Evolutionary conservation across 2,329 filamentous ascomycete genomes (phyloP).

Genomic region (Fusarium kyushuense): DNA sequence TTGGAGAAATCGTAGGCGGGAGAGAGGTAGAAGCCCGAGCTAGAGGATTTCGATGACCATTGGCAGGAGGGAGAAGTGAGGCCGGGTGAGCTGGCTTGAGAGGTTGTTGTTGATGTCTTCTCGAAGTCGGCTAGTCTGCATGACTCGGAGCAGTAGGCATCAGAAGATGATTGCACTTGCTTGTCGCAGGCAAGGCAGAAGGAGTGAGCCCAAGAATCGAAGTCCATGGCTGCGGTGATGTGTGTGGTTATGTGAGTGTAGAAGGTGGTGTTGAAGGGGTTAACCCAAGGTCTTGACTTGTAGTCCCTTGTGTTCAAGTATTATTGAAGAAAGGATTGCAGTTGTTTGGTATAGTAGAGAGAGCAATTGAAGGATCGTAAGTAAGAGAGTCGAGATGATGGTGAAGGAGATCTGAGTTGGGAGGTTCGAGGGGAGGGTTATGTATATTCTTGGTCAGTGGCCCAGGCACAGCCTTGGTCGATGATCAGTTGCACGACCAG

Average conservation of each 20-base stretch:
- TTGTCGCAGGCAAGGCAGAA: slow-evolving; percentile 96
- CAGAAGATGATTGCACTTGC: slow-evolving; percentile 77
- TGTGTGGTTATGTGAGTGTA: slow-evolving; percentile 28
- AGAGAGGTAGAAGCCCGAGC: slow-evolving; percentile 73
- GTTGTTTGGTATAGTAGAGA: slow-evolving; percentile 30
- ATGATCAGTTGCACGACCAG: slow-evolving; percentile 47
- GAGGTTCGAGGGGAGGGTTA: slow-evolving; percentile 47
- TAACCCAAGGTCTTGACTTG: slow-evolving; percentile 23
- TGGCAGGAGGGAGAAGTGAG: slow-evolving; percentile 64
- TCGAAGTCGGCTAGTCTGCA: slow-evolving; percentile 92
- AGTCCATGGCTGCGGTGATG: slow-evolving; percentile 60
- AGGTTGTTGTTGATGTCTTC: slow-evolving; percentile 70
- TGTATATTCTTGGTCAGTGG: slow-evolving; percentile 48
- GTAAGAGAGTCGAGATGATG: slow-evolving; percentile 38
- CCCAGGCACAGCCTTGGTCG: slow-evolving; percentile 47
- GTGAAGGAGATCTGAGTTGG: slow-evolving; percentile 32
- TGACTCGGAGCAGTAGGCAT: slow-evolving; percentile 91
- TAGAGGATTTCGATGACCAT: slow-evolving; percentile 56
- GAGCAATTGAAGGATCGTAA: slow-evolving; percentile 40
- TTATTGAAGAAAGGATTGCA: slow-evolving; percentile 27
- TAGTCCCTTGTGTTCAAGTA: slow-evolving; percentile 27
- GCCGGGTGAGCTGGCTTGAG: slow-evolving; percentile 69
- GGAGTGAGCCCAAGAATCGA: slow-evolving; percentile 82
- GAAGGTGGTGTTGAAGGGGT: slow-evolving; percentile 17
- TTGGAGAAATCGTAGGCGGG: slow-evolving; percentile 81